Base-by-base conservation (phyloP, 768 basidiomycete species). In the Sistotremastrum suecicum region DNA sequence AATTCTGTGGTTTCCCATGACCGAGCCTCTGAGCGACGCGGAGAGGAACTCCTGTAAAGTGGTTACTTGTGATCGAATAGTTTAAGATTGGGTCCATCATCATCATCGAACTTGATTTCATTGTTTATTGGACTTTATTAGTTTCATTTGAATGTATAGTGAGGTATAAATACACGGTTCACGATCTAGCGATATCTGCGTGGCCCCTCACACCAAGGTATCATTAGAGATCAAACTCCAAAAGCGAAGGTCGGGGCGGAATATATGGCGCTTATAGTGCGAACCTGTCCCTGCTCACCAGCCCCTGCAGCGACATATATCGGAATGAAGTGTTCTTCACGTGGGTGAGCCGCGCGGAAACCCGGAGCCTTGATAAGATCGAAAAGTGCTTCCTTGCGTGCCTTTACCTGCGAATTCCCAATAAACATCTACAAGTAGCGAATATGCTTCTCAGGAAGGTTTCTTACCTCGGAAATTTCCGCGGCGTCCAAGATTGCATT, bases 311-410 rank as follows among this genome's bases (percentile, higher is more conserved):
- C 83, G 37, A 87, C 67, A 57, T 86, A 84, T 10, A 89, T 50
- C 7, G 87, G 86, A 10, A 88, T 66, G 54, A 89, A 84, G 55
- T 89, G 86, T 31, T 91, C 87, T 51, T 78, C 77, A 3, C 80
- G 69, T 1, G 85, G 87, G 53, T 91, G 83, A 30, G 78, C 73
- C 0, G 66, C 54, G 3, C 77, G 70, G 68, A 83, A 89, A 6
- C 72, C 72, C 3, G 65, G 60, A 52, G 87, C 83, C 38, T 63
- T 61, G 6, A 68, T 64, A 48, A 90, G 63, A 6, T 62, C 59
- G 44, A 75, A 47, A 63, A 87, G 57, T 4, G 73, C 76, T 45
- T 69, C 51, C 59, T 74, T 77, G 35, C 81, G 70, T 36, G 64
- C 64, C n/a, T 57, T 60, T 1, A 65, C 59, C 78, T 82, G 54